Base-by-base conservation (phyloP, 2,329 filamentous ascomycete species). In the Scedosporium apiospermum region DNA sequence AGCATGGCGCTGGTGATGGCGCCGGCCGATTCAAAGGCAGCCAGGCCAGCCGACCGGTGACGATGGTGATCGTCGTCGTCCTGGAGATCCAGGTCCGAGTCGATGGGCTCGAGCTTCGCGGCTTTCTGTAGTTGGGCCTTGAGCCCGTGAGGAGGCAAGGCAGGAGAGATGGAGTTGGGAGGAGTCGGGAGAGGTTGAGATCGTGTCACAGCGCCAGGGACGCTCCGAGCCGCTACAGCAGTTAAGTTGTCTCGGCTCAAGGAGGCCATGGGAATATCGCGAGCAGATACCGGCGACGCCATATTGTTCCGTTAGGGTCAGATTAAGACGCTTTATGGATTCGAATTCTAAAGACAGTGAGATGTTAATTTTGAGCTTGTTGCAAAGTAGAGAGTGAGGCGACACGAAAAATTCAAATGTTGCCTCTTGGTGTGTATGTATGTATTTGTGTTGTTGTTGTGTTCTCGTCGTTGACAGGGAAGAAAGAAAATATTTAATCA, bases 121-220 rank as follows among this genome's bases (percentile, higher is more conserved):
- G 34, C 81, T 74, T 80, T 81, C 71, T 82, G 82, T 67, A 86
- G 80, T 72, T 87, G 87, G 66, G 85, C 82, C 74, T 88, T 89
- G 72, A 89, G 85, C 70, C 88, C 89, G 70, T 93, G 90, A 64
- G 93, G 90, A 69, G 89, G 87, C 68, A 97, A 82, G 68, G 86
- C 88, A 58, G 93, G 93, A 65, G 93, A 97, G 74, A 97, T 92
- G 76, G 93, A 97, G 80, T 93, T 96, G 65, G 93, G 93, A 72
- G 93, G 93, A 74, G 93, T 97, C 66, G 90, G 91, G 71, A 96
- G 86, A 74, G 85, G 80, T 69, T 82, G 80, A 78, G 77, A 75
- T 77, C 76, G 80, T 78, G 83, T 83, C 82, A 84, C 76, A 77
- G 75, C 78, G 75, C 72, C 80, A 81, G 82, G 78, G 74, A 85